Percentiles rank a stretch among this genome's conserved stretches.
Conservation (phyloP, 2,329 filamentous ascomycete species). For the Apiospora hydei region DNA sequence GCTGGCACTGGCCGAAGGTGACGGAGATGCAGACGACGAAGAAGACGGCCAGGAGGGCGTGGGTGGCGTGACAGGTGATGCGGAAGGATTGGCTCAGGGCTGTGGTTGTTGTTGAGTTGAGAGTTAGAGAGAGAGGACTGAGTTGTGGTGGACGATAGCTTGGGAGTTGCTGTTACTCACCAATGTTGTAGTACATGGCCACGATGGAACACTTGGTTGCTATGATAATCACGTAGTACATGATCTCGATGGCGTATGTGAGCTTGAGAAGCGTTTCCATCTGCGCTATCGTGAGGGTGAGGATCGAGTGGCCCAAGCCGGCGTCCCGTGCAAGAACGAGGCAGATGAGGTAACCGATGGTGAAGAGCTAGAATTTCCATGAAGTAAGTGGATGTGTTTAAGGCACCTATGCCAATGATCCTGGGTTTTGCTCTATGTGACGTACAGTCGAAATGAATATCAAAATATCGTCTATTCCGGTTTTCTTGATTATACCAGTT, state of each 20-base stretch:
- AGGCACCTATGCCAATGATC: not conserved
- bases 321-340: not conserved
- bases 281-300: not conserved
- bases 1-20: constrained; percentile 50
- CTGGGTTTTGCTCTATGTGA: not conserved
- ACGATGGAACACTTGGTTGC: constrained; percentile 54
- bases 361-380: not conserved
- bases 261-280: not conserved
- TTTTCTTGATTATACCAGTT: not conserved
- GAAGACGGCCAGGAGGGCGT: constrained; percentile 48
- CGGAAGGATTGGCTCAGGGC: constrained; percentile 38
- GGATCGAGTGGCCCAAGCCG: not conserved
- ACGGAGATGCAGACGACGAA: constrained; percentile 49
- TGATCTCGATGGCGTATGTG: constrained; percentile 45
- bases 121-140: not conserved
- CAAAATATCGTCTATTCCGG: not conserved
- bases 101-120: constrained; percentile 23
- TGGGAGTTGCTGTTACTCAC: constrained; percentile 37
- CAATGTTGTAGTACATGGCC: constrained; percentile 54
- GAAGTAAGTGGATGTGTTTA: not conserved
- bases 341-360: not conserved
- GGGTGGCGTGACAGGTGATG: constrained; percentile 43
- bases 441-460: constrained; percentile 2
- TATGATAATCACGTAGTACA: constrained; percentile 50
- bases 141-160: not conserved